These are phyloP conservation scores for Ogataea pini DNA, from an alignment of 805 yeast genomes.

Conservation along the genomic window DNA sequence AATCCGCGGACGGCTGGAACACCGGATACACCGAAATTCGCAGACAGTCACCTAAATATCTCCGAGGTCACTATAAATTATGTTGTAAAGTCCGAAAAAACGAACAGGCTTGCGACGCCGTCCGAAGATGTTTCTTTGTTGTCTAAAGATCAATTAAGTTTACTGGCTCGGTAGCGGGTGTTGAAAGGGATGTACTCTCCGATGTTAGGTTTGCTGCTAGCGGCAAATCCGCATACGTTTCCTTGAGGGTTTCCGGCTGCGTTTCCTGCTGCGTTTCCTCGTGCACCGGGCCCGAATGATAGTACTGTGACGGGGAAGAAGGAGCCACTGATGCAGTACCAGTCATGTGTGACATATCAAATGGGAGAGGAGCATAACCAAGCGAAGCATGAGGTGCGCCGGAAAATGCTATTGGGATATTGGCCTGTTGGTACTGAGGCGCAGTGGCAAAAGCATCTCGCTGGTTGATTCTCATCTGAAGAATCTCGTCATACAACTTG, in stretches of 20 bases:
- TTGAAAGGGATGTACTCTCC: background rate
- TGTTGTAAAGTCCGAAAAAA: background rate
- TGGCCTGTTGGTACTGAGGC: background rate
- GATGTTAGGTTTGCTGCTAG: background rate
- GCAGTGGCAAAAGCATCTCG: conserved; percentile 8
- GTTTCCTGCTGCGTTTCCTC: background rate
- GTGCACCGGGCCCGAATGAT: too few species aligned
- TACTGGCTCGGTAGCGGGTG: conserved; percentile 18
- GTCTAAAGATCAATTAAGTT: conserved; percentile 26
- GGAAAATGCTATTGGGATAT: background rate
- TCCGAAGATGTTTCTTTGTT: background rate
- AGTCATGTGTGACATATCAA: background rate
- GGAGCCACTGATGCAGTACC: conserved; percentile 1
- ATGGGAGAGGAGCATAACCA: background rate
- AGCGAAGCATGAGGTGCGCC: background rate
- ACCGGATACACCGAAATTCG: conserved; percentile 1
- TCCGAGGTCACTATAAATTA: background rate
- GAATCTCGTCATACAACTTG: conserved; percentile 71
- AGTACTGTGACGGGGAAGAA: conserved; percentile 18
- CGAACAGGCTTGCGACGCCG: background rate
- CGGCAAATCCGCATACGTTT: background rate
- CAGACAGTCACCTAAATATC: background rate
- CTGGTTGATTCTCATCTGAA: conserved; percentile 53
- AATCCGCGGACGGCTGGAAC: conserved; percentile 3
- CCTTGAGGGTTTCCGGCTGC: background rate